Evolutionary conservation across 163 green algal species (phyloP).

Genomic region (Coccomyxa subellipsoidea): DNA sequence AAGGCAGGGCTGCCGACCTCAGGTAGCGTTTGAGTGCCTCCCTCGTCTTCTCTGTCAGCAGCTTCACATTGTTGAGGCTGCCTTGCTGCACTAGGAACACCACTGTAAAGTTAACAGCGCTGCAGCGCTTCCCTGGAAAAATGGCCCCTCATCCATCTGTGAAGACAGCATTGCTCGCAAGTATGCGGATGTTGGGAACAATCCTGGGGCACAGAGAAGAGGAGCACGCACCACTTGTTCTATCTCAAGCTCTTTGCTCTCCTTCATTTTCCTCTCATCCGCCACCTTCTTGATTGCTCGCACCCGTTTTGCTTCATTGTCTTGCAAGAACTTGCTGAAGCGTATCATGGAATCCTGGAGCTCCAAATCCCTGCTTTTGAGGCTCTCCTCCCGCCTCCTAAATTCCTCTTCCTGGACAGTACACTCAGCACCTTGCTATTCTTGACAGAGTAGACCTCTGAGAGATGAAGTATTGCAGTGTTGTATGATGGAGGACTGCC

Average conservation of each 20-base stretch:
- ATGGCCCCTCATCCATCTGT: background rate
- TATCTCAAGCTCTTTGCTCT: conserved; percentile 82
- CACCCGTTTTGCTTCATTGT: conserved; percentile 82
- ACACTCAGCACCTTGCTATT: background rate
- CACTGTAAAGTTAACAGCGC: background rate
- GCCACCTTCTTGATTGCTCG: conserved; percentile 78
- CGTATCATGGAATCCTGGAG: conserved; percentile 86
- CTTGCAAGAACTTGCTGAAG: conserved; percentile 87
- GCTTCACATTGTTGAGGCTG: background rate
- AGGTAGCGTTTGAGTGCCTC: background rate
- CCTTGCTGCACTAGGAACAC: background rate
- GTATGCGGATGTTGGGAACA: background rate
- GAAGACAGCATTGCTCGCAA: too few species aligned
- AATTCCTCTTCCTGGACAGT: conserved; percentile 77
- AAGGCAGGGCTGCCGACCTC: background rate
- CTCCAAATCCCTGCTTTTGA: conserved; percentile 89
- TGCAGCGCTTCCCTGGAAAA: background rate
- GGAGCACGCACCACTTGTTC: conserved; percentile 46
- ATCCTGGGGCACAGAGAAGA: background rate
- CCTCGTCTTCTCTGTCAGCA: background rate
- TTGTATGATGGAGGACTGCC: background rate
- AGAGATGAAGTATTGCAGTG: background rate
- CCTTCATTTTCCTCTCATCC: conserved; percentile 72
- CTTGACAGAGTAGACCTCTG: too few species aligned
- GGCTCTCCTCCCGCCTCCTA: conserved; percentile 71